phyloP scores from a whole-genome alignment of 75 land plant genomes.

The Isoetes taiwanensis region DNA sequence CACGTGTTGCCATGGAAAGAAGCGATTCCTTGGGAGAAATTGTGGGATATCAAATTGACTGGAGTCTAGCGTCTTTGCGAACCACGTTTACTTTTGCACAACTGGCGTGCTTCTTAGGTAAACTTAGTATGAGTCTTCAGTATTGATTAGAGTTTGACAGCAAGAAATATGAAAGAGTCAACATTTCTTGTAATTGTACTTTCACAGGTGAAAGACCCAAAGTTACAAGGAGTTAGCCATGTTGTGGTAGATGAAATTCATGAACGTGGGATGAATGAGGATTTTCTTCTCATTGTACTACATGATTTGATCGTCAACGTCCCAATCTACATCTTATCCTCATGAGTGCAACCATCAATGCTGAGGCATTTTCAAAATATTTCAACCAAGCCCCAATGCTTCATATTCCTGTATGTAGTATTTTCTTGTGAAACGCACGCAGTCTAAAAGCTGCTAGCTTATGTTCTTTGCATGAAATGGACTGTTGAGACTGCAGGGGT shows the following conservation, averaged over 20 bases:
- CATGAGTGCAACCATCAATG: conserved; percentile 99
- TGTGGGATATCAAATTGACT: conserved; percentile 88
- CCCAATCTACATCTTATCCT: conserved; percentile 77
- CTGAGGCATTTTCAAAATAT: conserved; percentile 75
- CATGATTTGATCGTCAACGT: conserved; percentile 66
- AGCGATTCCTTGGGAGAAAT: conserved; percentile 86
- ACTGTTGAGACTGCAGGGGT: conserved; percentile 80
- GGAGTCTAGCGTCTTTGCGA: conserved; percentile 59
- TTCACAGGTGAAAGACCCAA: conserved; percentile 75
- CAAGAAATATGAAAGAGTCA: neutral
- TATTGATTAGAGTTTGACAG: neutral
- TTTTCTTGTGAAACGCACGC: too few relatives aligned
- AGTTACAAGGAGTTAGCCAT: conserved; percentile 66
- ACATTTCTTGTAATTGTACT: neutral
- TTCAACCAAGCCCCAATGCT: conserved; percentile 81
- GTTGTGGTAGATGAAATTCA: conserved; percentile 96
- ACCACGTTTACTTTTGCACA: conserved; percentile 78
- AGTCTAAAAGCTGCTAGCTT: too few relatives aligned
- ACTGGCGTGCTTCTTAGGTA: conserved; percentile 86
- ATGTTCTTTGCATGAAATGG: too few relatives aligned
- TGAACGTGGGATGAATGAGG: conserved; percentile 98
- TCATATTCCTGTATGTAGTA: conserved; percentile 75
- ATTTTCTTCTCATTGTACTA: conserved; percentile 72
- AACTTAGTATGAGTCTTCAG: neutral
- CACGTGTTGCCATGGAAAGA: conserved; percentile 77